Evolutionary conservation across 2,329 filamentous ascomycete genomes (phyloP).

Genomic region (Aaosphaeria arxii): DNA sequence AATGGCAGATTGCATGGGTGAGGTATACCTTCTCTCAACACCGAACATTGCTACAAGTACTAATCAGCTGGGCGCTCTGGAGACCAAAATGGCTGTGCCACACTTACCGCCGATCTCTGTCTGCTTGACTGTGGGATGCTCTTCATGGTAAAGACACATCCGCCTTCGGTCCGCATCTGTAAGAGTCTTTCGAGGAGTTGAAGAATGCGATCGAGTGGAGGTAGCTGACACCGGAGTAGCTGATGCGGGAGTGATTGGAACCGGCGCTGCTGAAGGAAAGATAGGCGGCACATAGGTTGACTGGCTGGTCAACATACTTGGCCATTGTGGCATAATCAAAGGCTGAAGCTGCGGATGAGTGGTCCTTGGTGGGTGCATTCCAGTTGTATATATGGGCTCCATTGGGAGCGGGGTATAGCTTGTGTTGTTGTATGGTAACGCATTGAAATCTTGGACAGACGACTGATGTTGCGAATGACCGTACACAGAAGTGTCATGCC

Average conservation of each 20-base stretch:
- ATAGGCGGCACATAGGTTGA: conserved; percentile 33
- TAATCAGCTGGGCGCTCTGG: conserved; percentile 24
- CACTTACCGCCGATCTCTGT: conserved; percentile 84
- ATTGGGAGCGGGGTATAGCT: conserved; percentile 37
- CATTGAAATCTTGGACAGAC: conserved; percentile 40
- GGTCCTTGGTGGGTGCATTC: conserved; percentile 40
- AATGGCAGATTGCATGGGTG: background rate
- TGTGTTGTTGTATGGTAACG: conserved; percentile 19
- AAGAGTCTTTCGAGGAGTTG: conserved; percentile 79
- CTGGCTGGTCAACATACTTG: conserved; percentile 42
- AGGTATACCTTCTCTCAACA: conserved; percentile 85
- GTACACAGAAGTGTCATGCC: conserved; percentile 31
- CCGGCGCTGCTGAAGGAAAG: conserved; percentile 32
- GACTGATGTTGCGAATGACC: conserved; percentile 36
- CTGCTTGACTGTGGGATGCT: conserved; percentile 88
- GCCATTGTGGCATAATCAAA: conserved; percentile 40
- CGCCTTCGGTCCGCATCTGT: conserved; percentile 85
- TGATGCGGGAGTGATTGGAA: conserved; percentile 36
- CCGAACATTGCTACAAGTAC: conserved; percentile 71
- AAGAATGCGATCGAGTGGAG: conserved; percentile 39
- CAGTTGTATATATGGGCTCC: conserved; percentile 36
- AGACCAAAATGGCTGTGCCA: background rate
- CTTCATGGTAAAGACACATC: conserved; percentile 93
- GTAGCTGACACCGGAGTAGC: conserved; percentile 40
- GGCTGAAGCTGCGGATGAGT: conserved; percentile 41